Evolutionary conservation across 768 basidiomycete species (phyloP).

Genomic region (Tylopilus rubrobrunneus): DNA sequence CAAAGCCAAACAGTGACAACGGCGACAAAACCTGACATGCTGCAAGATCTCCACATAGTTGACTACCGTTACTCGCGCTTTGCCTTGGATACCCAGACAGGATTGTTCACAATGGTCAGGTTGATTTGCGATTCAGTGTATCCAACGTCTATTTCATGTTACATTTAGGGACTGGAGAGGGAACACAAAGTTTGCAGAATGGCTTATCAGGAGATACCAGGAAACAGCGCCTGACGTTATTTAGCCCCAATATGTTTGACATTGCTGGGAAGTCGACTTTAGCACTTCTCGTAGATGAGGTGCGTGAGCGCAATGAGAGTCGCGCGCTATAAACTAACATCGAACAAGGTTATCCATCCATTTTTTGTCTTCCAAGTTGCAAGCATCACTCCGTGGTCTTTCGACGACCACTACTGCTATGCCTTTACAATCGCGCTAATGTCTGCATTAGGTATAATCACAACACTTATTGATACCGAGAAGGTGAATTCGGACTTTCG

Average conservation of each 20-base stretch:
- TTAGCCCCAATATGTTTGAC: slow-evolving; percentile 85
- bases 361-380: slow-evolving; percentile 99
- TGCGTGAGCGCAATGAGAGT: slow-evolving; percentile 30
- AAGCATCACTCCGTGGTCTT: slow-evolving; percentile 88
- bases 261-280: slow-evolving; percentile 82
- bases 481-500: slow-evolving; percentile 47
- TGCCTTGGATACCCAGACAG: slow-evolving; percentile 78
- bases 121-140: slow-evolving; percentile 27
- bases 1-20: slow-evolving; percentile 33
- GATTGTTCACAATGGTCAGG: slow-evolving; percentile 80
- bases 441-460: slow-evolving; percentile 74
- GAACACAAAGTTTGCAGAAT: slow-evolving; percentile 53
- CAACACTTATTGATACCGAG: slow-evolving; percentile 89
- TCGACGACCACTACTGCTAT: slow-evolving; percentile 97
- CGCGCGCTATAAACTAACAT: slow-evolving; percentile 1
- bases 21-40: slow-evolving; percentile 33
- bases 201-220: slow-evolving; percentile 57
- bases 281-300: slow-evolving; percentile 85
- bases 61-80: slow-evolving; percentile 95
- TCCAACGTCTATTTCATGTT: slow-evolving; percentile 5
- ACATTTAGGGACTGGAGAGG: slow-evolving; percentile 80
- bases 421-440: slow-evolving; percentile 96
- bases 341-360: slow-evolving; percentile 79
- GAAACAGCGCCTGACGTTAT: slow-evolving; percentile 66
- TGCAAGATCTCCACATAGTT: slow-evolving; percentile 60